Evolutionary conservation across 1,139 yeast genomes (phyloP), one percentile per base, ranked within the genome.

Genomic region (Debaryomyces sp.): DNA sequence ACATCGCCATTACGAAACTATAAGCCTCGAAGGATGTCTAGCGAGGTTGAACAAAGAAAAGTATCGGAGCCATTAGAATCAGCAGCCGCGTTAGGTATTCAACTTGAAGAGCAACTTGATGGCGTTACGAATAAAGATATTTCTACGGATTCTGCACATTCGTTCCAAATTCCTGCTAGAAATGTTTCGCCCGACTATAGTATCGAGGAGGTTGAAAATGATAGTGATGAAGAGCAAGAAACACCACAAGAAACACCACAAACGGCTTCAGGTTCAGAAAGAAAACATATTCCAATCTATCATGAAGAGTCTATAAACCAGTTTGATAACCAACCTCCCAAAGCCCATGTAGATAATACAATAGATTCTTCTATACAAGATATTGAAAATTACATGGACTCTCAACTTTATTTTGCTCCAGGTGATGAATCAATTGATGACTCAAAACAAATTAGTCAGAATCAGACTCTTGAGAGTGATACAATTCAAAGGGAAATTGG

Each of bases 321-420:
- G 17, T 46, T 58, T 8, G 53, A 59, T 30, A 67, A 56, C 10
- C 64, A 62, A 34, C 61, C 67, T 5, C 59, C 65, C 6, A 54
- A 56, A 21, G 34, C 15, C 36, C 50, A 37, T 40, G 54, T 30
- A 41, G 35, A 27, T 29, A 58, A 59, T 41, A 60, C 56, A 6
- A 59, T 65, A 23, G 63, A 73, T 44, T 56, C 70, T 4, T 73
- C 78, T 1, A 73, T 75, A 44, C 76, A 73, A 55, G 80, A 76
- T 41, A 70, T 75, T 42, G 78, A 74, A 50, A 70, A 66, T 45
- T 68, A 70, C 56, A 67, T 75, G 67, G 77, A 73, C 45, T 64
- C 70, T 2, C 75, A 72, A 48, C 57, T 71, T 30, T 55, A 59
- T 43, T 61, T 65, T 43, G 62, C 57, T 4, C 38, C 32, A 1